Evolutionary conservation across 805 yeast genomes (phyloP), one percentile per base, ranked within the genome.

Genomic region (Lachancea meyersii): DNA sequence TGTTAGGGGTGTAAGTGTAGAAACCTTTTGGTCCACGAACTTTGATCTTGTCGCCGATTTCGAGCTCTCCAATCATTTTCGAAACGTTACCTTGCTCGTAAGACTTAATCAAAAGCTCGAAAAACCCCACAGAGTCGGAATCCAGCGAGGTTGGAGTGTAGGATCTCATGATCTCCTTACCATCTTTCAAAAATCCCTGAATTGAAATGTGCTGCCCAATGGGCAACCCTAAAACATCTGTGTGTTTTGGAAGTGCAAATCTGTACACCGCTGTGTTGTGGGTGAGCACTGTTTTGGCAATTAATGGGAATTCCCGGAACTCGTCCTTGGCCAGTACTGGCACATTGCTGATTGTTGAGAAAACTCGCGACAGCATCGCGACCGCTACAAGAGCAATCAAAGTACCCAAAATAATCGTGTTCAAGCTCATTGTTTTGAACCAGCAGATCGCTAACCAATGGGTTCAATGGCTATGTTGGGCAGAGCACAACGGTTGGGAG

Each of bases 151-250:
- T 80, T 40, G 97, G 96, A 5, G 96, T 88, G 69, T 91, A 89
- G 4, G 94, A 84, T 66, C 96, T 77, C 40, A 83, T 77, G 40
- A 86, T 72, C 55, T 83, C 89, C 67, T 85, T 85, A 43, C 82
- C 96, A 53, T 79, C 76, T 31, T 30, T 30, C 55, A 88, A 81
- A 33, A 64, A 69, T 16, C 94, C 91, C 17, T 77, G 77, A 54
- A 89, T 79, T 35, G 87, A 76, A 59, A 91, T 82, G 63, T 91
- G 97, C 69, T 91, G 97, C 41, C 97, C 97, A 57, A 86, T 82
- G 44, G 96, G 96, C 50, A 91, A 73, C 8, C 96, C 96, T 48
- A 91, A 74, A 35, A 79, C 71, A 60, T 85, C 88, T 40, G 77
- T 72, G 28, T 80, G 72, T 49, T 75, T 72, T 41, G 96, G 96